Base-by-base conservation (phyloP, 495 filamentous ascomycete genomes). In the Thozetella sp. region DNA sequence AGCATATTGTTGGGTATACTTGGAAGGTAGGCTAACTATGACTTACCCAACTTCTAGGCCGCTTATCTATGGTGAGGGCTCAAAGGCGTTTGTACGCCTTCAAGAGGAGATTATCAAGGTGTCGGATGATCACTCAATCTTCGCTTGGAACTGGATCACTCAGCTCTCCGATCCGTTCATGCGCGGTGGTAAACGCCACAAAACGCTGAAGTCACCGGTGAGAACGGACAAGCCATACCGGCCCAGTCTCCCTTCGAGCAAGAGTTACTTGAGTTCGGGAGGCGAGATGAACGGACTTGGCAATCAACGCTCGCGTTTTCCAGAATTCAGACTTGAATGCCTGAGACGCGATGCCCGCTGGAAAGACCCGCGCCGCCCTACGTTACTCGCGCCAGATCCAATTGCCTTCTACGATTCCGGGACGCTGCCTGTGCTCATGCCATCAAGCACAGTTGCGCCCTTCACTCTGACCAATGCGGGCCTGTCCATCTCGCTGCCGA, bases 1-100 rank as follows among this genome's bases (percentile, higher is more conserved):
- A n/a, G n/a, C n/a, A n/a, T n/a, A n/a, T n/a, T n/a, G n/a, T n/a
- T n/a, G n/a, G n/a, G n/a, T n/a, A n/a, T n/a, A n/a, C n/a, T n/a
- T n/a, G n/a, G n/a, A n/a, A n/a, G n/a, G n/a, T n/a, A n/a, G n/a
- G n/a, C n/a, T n/a, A n/a, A n/a, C n/a, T n/a, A n/a, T n/a, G n/a
- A n/a, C n/a, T n/a, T n/a, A n/a, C n/a, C n/a, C n/a, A n/a, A n/a
- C n/a, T n/a, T n/a, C n/a, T n/a, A 57, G 67, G 57, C 60, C 66
- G 13, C 64, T 66, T 0, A 63, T 68, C 23, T 68, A 68, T 27
- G 66, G 66, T 20, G 66, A 68, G 46, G 64, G 66, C 19, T 20
- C 63, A 1, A 64, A 56, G 46, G 63, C 65, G 17, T 64, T 66
- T 25, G 53, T 52, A 26, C 63, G 63, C 27, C 43, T 66, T 11